Evolutionary conservation across 1,284 basidiomycete genomes (phyloP).

Genomic region (Ceratobasidium theobromae): DNA sequence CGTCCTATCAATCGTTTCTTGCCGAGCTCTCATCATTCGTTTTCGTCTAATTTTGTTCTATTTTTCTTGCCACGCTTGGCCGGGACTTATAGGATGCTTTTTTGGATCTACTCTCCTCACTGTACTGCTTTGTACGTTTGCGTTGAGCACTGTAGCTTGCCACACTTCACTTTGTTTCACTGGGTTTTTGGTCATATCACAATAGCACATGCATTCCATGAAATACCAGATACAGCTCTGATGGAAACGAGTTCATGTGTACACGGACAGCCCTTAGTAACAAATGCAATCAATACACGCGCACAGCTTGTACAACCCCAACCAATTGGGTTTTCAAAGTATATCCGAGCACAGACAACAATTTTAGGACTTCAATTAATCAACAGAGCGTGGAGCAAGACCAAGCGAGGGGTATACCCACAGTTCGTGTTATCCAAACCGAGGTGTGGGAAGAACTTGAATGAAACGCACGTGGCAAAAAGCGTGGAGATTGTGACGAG

Average conservation of each 20-base stretch:
- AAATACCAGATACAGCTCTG: conserved; percentile 14
- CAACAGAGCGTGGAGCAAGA: neutral
- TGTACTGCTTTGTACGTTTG: too few species aligned
- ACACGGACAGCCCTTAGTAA: neutral
- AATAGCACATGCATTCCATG: conserved; percentile 7
- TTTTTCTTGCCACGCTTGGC: neutral
- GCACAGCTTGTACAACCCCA: neutral
- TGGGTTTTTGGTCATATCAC: neutral
- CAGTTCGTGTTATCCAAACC: neutral
- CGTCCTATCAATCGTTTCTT: conserved; percentile 24
- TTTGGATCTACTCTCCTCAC: neutral
- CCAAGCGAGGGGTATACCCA: conserved; percentile 8
- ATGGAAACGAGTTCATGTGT: neutral
- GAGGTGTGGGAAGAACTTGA: neutral
- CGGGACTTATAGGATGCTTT: neutral
- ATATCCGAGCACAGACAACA: neutral
- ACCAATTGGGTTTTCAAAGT: neutral
- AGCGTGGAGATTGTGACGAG: neutral
- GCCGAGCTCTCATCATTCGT: neutral
- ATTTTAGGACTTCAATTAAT: conserved; percentile 24
- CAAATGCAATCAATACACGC: neutral
- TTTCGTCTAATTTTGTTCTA: conserved; percentile 2
- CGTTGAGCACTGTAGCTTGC: too few species aligned
- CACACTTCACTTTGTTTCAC: neutral
- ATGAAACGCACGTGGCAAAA: neutral